Conservation (phyloP, 768 basidiomycete species). For the Postia placenta region DNA sequence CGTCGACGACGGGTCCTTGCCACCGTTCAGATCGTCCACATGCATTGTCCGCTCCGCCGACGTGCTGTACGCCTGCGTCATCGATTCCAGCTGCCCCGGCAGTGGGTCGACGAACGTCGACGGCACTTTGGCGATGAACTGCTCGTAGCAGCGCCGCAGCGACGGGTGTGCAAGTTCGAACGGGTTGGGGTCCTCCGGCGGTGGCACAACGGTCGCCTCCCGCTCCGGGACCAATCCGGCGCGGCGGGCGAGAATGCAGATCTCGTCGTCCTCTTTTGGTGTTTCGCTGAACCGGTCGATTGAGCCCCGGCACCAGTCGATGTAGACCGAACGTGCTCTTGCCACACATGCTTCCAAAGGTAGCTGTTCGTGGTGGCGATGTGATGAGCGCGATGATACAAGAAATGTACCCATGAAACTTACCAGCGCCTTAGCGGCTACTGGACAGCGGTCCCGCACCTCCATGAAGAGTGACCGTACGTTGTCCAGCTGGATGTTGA, state of each 20-base stretch:
- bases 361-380: conserved; percentile 30
- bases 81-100: conserved; percentile 1
- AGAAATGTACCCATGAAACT: conserved; percentile 22
- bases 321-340: conserved; percentile 41
- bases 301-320: conserved; percentile 30
- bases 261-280: conserved; percentile 15
- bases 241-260: conserved; percentile 18
- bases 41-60: conserved; percentile 6
- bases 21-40: neutral
- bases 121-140: conserved; percentile 14
- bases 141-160: conserved; percentile 17
- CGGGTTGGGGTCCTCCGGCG: conserved; percentile 11
- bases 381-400: too few relatives aligned
- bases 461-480: conserved; percentile 51
- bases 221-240: conserved; percentile 11
- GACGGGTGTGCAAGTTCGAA: conserved; percentile 18
- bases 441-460: conserved; percentile 53
- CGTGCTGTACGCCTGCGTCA: conserved; percentile 6
- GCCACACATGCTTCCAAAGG: conserved; percentile 50
- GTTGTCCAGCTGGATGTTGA: conserved; percentile 54
- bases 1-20: neutral
- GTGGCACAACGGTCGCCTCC: neutral
- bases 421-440: conserved; percentile 55
- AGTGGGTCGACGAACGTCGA: neutral
- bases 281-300: conserved; percentile 4